A percentile compares a stretch with the other conserved stretches of the same genome.
These are phyloP conservation scores for Venturia nashicola DNA, from an alignment of 2,329 filamentous ascomycete genomes.

Conservation along the genomic window DNA sequence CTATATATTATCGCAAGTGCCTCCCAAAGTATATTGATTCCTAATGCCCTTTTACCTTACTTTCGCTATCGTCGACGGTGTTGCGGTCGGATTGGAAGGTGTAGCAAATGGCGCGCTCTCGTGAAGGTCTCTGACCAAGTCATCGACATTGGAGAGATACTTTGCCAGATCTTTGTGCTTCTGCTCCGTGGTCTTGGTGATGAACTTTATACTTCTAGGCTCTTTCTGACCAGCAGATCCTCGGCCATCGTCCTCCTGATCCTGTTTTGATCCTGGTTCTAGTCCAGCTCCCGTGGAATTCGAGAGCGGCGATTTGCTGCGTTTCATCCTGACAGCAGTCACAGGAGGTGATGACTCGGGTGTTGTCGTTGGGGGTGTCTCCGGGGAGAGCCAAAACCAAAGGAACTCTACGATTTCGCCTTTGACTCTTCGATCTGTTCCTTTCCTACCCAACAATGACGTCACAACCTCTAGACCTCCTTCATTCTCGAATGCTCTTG, in stretches of 20 bases:
- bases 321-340: neutral
- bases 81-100: neutral
- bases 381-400: slow-evolving; percentile 87
- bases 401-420: slow-evolving; percentile 94
- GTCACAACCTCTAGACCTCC: slow-evolving; percentile 88
- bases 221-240: slow-evolving; percentile 19
- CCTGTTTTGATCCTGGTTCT: slow-evolving; percentile 17
- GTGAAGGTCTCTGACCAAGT: slow-evolving; percentile 71
- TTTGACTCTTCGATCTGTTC: slow-evolving; percentile 79
- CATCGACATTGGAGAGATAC: slow-evolving; percentile 72
- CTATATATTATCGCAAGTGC: neutral
- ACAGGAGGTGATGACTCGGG: neutral
- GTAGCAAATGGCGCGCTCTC: slow-evolving; percentile 62
- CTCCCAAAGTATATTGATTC: no score
- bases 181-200: slow-evolving; percentile 51
- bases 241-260: slow-evolving; percentile 3
- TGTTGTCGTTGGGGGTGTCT: neutral
- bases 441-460: slow-evolving; percentile 80
- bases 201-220: slow-evolving; percentile 22
- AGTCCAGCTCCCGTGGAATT: slow-evolving; percentile 8
- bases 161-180: slow-evolving; percentile 69
- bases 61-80: neutral
- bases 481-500: slow-evolving; percentile 79
- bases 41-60: neutral
- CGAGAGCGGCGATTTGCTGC: neutral